A percentile compares a stretch with the other conserved stretches of the same genome.
Conservation (phyloP, 2,329 filamentous ascomycete species). For the Periconia digitata region DNA sequence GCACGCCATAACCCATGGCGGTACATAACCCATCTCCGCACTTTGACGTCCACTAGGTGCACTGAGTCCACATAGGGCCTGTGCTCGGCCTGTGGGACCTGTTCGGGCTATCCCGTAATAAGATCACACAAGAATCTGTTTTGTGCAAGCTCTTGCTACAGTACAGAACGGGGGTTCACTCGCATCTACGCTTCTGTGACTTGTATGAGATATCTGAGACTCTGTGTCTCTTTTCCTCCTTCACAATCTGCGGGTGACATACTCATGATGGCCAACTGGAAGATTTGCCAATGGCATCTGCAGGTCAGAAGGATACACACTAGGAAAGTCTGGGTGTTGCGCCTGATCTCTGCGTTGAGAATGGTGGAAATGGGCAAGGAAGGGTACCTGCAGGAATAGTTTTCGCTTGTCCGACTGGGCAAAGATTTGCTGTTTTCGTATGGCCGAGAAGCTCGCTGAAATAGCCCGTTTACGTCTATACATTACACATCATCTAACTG, state of each 20-base stretch:
- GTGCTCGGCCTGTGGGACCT: background rate
- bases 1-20: background rate
- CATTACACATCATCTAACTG: background rate
- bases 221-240: background rate
- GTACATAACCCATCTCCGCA: slow-evolving; percentile 7
- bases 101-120: background rate
- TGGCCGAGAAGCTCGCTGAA: background rate
- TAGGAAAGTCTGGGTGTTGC: background rate
- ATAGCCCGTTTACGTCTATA: background rate
- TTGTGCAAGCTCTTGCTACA: background rate
- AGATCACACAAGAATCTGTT: background rate
- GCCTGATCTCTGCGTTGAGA: background rate
- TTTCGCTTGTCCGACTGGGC: background rate
- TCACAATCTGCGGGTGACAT: background rate
- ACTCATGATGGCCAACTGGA: background rate
- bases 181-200: no score
- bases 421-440: background rate
- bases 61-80: background rate
- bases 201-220: background rate
- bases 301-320: background rate
- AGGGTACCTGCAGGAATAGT: background rate
- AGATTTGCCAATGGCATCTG: background rate
- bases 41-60: slow-evolving; percentile 1
- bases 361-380: background rate
- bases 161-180: no score